phyloP scores from a whole-genome alignment of 805 yeast genomes.

The Scheffersomyces stipitis region DNA sequence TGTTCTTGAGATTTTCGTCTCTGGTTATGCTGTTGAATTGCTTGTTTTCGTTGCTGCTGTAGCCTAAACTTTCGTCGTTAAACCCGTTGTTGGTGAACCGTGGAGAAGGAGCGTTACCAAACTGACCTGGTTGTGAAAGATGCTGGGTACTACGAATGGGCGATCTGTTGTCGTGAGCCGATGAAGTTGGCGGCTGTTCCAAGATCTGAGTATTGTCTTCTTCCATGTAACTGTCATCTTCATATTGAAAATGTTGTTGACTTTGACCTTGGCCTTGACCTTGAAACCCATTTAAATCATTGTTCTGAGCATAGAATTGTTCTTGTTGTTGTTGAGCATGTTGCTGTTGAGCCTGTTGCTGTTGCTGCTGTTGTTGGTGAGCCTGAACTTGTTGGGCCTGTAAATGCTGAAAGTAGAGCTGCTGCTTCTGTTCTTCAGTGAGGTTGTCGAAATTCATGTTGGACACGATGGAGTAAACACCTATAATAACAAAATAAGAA shows the following conservation, averaged over 20 bases:
- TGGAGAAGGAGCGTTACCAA: slow-evolving; percentile 10
- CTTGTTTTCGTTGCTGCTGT: slow-evolving; percentile 8
- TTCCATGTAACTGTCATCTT: slow-evolving; percentile 39
- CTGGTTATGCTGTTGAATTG: not conserved
- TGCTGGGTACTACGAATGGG: slow-evolving; percentile 7
- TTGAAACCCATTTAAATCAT: too few species aligned
- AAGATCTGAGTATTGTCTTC: slow-evolving; percentile 32
- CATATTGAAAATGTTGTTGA: slow-evolving; percentile 9
- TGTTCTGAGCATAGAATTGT: slow-evolving; percentile 14
- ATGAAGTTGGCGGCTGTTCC: slow-evolving; percentile 9
- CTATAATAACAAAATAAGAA: too few species aligned
- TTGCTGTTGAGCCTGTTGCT: slow-evolving; percentile 9
- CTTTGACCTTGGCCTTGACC: slow-evolving; percentile 13
- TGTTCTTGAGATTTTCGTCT: slow-evolving; percentile 4
- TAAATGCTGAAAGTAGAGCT: slow-evolving; percentile 25
- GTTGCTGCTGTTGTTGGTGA: slow-evolving; percentile 6
- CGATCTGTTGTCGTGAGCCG: slow-evolving; percentile 6
- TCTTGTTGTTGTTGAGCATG: slow-evolving; percentile 9
- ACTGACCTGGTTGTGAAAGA: slow-evolving; percentile 3
- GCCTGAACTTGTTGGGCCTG: slow-evolving; percentile 15
- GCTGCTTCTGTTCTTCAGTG: slow-evolving; percentile 31
- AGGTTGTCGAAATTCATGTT: slow-evolving; percentile 29
- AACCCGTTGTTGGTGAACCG: slow-evolving; percentile 9
- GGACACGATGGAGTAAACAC: too few species aligned
- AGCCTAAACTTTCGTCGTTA: slow-evolving; percentile 9